Base-by-base conservation (phyloP, 805 yeast genomes). In the Pichia deserticola region DNA sequence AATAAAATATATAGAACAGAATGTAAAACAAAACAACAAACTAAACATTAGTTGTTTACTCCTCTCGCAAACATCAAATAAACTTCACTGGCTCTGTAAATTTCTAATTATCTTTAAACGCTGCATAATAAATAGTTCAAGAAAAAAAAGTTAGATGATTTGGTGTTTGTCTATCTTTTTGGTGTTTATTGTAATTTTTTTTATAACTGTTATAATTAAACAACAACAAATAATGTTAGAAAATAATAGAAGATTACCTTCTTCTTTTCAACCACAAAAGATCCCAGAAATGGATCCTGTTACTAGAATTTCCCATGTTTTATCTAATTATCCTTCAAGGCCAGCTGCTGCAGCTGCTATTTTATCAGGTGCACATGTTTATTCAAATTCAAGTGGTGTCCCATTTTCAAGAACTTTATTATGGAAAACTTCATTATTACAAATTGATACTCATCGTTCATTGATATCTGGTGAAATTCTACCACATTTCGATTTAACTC, bases 381-480 rank as follows among this genome's bases (percentile, higher is more conserved):
- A 45, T 35, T 45, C 52, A 34, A 45, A 36, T 13, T 40, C 48
- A 5, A 37, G 29, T 11, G 35, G 27, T 15, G 36, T 40, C 5
- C 46, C 52, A 15, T 58, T 55, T 36, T 55, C 59, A 7, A 52
- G 61, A 38, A 40, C 61, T 10, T 44, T 58, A 15, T 25, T 58
- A 2, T 58, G 61, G 61, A 58, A 58, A 41, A 42, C 59, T 15
- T 42, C 54, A 10, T 39, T 52, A 8, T 33, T 56, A 25, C 53
- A 51, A 20, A 36, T 55, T 28, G 51, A 51, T 7, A 51, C 45
- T 11, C 33, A 32, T 12, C 41, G 47, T 8, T 42, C 20, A 20
- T 46, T 4, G 40, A 37, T 11, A 9, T 38, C 45, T 4, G 28
- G 30, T n/a, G 54, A 47, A 8, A 34, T 44, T 9, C 53, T 53